Conservation (phyloP, 2,329 filamentous ascomycete species). For the Cladophialophora bantiana region DNA sequence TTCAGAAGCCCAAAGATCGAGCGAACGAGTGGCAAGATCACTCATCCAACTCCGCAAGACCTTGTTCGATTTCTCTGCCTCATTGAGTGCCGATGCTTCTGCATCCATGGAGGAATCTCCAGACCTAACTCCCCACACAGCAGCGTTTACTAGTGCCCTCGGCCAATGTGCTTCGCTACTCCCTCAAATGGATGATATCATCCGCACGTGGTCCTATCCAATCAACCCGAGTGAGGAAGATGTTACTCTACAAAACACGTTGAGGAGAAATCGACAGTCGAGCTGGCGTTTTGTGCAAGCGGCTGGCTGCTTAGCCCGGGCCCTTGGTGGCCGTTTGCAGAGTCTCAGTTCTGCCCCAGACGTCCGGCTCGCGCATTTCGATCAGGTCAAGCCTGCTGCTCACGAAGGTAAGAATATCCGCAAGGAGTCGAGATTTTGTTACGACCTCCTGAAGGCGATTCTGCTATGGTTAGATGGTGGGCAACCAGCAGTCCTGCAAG, state of each 20-base stretch:
- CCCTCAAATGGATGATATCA: slow-evolving; percentile 64
- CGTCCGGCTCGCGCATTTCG: slow-evolving; percentile 54
- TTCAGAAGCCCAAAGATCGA: slow-evolving; percentile 59
- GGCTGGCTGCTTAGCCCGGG: slow-evolving; percentile 63
- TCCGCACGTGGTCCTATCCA: slow-evolving; percentile 65
- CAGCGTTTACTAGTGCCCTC: slow-evolving; percentile 52
- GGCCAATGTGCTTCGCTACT: slow-evolving; percentile 57
- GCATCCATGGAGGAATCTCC: slow-evolving; percentile 41
- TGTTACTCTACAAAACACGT: slow-evolving; percentile 61
- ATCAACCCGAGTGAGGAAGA: slow-evolving; percentile 61
- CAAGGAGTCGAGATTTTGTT: slow-evolving; percentile 61
- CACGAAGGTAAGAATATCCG: slow-evolving; percentile 50
- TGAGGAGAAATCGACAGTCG: slow-evolving; percentile 63
- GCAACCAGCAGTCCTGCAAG: slow-evolving; percentile 60
- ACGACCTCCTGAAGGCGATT: slow-evolving; percentile 70
- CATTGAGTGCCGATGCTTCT: slow-evolving; percentile 42
- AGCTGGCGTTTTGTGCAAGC: slow-evolving; percentile 68
- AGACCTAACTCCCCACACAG: slow-evolving; percentile 45
- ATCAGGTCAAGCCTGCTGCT: slow-evolving; percentile 57
- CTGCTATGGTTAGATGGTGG: slow-evolving; percentile 69
- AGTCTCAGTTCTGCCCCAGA: slow-evolving; percentile 50
- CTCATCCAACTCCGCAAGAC: slow-evolving; percentile 62
- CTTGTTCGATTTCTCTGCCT: slow-evolving; percentile 60
- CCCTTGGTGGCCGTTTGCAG: slow-evolving; percentile 61
- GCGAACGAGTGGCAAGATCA: slow-evolving; percentile 63